phyloP scores from a whole-genome alignment of 2,329 filamentous ascomycete genomes.

The Talaromyces sp. region DNA sequence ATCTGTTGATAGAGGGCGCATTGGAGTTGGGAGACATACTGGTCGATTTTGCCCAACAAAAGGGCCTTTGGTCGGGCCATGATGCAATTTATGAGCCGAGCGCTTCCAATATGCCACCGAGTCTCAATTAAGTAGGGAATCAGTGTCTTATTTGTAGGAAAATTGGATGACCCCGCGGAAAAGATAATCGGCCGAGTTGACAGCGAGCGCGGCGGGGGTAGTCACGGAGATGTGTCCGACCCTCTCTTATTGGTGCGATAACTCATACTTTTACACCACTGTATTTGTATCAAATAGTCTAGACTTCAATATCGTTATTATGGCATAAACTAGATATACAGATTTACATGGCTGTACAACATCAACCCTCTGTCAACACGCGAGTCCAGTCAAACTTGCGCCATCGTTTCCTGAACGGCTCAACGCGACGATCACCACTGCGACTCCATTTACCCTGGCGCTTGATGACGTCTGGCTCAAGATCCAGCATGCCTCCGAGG shows the following conservation, averaged over 20 bases:
- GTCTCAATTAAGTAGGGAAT: background rate
- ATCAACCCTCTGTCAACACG: conserved; percentile 49
- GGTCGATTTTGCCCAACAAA: conserved; percentile 58
- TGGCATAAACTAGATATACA: background rate
- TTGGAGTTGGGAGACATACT: conserved; percentile 42
- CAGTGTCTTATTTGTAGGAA: background rate
- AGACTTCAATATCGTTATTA: background rate
- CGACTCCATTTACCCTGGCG: conserved; percentile 81
- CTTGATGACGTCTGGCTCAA: conserved; percentile 76
- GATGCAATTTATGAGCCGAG: background rate
- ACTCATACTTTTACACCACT: background rate
- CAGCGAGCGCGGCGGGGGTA: background rate
- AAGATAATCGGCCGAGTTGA: background rate
- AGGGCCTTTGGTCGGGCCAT: conserved; percentile 54
- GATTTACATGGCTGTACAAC: background rate
- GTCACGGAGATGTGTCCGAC: background rate
- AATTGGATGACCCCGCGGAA: background rate
- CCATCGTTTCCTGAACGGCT: conserved; percentile 80
- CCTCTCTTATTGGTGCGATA: background rate
- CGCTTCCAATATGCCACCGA: background rate
- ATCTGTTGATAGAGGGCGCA: background rate
- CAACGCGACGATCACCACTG: conserved; percentile 61
- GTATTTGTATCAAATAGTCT: background rate
- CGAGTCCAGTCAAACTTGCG: conserved; percentile 87
- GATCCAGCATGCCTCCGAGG: conserved; percentile 85